Evolutionary conservation across 164 flowering plant genomes (phyloP).

Genomic region (Liriodendron chinense): DNA sequence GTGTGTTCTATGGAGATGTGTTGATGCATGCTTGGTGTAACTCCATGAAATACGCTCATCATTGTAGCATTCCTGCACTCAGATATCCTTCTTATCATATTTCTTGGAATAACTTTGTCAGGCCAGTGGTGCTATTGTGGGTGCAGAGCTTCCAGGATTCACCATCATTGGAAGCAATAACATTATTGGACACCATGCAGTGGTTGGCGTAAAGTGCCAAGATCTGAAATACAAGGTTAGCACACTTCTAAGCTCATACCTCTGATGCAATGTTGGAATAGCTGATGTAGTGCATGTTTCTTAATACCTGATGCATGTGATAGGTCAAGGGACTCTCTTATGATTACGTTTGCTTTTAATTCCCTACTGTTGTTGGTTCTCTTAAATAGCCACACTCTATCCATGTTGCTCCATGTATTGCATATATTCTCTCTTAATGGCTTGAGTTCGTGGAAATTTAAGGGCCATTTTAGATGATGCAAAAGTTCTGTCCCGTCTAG

Average conservation of each 20-base stretch:
- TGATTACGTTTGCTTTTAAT: not conserved
- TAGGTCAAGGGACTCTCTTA: not conserved
- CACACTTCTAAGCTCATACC: not conserved
- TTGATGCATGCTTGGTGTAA: not conserved
- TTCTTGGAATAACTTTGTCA: constrained; percentile 24
- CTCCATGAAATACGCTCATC: not conserved
- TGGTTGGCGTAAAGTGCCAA: constrained; percentile 87
- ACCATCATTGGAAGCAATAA: constrained; percentile 79
- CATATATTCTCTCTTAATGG: not conserved
- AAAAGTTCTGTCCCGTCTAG: no score
- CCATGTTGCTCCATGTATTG: not conserved
- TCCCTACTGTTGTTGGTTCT: not conserved
- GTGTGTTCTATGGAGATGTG: not conserved
- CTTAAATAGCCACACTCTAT: not conserved
- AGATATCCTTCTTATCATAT: not conserved
- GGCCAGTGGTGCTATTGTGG: constrained; percentile 90
- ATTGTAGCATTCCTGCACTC: not conserved
- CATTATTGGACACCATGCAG: constrained; percentile 81
- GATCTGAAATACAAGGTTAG: constrained; percentile 87
- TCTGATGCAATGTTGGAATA: not conserved
- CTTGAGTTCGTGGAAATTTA: not conserved
- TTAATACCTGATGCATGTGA: not conserved
- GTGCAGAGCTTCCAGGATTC: constrained; percentile 82
- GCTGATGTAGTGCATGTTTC: not conserved
- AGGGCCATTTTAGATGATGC: no score